These are phyloP conservation scores for Colletotrichum sp. DNA, from an alignment of 2,329 filamentous ascomycete genomes.

Conservation along the genomic window DNA sequence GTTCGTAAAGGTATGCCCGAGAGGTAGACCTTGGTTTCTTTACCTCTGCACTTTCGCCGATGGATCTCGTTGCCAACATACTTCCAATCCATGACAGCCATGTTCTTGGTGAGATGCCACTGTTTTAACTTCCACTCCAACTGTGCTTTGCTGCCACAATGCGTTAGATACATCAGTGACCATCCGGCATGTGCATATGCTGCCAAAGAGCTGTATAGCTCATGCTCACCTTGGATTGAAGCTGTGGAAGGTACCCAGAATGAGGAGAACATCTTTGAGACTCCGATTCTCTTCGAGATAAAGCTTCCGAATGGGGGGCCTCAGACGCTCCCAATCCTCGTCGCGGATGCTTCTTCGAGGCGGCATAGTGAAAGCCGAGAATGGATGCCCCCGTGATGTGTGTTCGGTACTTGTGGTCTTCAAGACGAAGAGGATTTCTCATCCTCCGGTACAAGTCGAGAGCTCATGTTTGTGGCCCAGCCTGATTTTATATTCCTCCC, in stretches of 20 bases:
- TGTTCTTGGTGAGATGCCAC: neutral
- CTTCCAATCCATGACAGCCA: neutral
- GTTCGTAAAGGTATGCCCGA: neutral
- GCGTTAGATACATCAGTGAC: neutral
- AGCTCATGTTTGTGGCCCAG: neutral
- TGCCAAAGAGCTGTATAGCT: fast-evolving
- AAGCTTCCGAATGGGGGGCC: neutral
- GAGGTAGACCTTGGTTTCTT: neutral
- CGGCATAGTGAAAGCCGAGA: neutral
- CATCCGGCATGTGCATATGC: fast-evolving
- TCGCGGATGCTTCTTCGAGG: neutral
- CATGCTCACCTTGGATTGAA: neutral
- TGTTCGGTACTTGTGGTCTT: fast-evolving
- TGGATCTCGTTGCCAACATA: neutral
- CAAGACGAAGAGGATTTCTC: neutral
- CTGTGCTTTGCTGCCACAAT: neutral
- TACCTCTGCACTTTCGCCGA: neutral
- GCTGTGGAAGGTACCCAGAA: neutral
- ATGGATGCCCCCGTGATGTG: neutral
- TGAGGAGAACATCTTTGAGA: neutral
- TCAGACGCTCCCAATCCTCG: neutral
- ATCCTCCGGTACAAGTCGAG: fast-evolving
- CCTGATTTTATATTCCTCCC: neutral
- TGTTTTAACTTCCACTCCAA: neutral
- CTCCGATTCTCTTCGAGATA: neutral